Percentiles rank a stretch among this genome's conserved stretches.
Evolutionary conservation across 202 grass and related monocot genomes (phyloP).

Genomic region (Panicum virgatum): DNA sequence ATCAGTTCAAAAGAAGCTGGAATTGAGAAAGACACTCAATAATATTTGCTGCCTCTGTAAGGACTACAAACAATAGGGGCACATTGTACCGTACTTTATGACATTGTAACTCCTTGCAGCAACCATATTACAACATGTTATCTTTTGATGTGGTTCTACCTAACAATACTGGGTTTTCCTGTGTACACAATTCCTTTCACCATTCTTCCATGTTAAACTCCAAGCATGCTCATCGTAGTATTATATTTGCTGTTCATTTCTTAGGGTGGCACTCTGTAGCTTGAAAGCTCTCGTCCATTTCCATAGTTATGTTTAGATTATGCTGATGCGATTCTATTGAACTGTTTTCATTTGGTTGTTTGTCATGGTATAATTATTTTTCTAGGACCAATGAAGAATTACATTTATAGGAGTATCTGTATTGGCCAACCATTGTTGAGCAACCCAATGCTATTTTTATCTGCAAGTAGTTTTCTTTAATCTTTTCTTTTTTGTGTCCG

Average conservation of each 20-base stretch:
- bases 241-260: background rate
- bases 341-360: background rate
- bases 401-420: background rate
- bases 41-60: background rate
- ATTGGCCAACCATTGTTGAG: background rate
- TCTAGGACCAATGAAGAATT: background rate
- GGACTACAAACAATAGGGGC: background rate
- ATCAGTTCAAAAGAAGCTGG: too few species aligned
- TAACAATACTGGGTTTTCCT: background rate
- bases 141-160: background rate
- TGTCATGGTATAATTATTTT: background rate
- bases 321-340: background rate
- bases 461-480: background rate
- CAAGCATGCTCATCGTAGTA: background rate
- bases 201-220: background rate
- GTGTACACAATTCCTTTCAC: background rate
- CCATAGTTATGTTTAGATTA: background rate
- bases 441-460: background rate
- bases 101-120: background rate
- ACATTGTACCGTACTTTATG: background rate
- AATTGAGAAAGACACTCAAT: background rate
- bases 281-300: background rate
- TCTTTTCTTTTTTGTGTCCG: background rate
- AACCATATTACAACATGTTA: background rate
- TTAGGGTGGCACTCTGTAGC: background rate